Evolutionary conservation across 2,329 filamentous ascomycete genomes (phyloP), one percentile per base, ranked within the genome.

Genomic region (Capronia americana): DNA sequence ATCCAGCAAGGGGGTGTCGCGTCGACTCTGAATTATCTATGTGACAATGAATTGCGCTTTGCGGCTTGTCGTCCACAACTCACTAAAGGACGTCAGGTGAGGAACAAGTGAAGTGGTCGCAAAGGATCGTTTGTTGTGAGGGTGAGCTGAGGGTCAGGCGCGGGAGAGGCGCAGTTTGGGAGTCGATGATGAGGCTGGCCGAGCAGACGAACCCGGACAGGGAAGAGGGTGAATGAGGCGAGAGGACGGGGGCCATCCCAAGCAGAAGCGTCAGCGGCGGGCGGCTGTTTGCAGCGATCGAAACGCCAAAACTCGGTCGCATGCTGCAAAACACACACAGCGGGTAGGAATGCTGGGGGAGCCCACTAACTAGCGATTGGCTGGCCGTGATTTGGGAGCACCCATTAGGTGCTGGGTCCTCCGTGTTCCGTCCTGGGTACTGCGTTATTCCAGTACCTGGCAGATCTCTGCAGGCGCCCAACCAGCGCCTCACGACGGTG

Each of bases 101-200:
- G 24, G 12, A 26, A 30, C 23, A 20, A 41, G 48, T 34, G 59
- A 56, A 14, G 24, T 51, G 20, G 48, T 51, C 48, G 48, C 48
- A 51, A 26, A 26, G 23, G 14, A 17, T 51, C 24, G 23, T 51
- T 24, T 51, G 48, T 51, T 51, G 48, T 26, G 14, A 65, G n/a
- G 51, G 41, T 65, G 58, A 68, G 46, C 26, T 66, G 64, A 66
- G 57, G 38, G 20, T n/a, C 17, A 30, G 30, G 14, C 28, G 50
- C 3, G 34, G n/a, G 20, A 23, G 53, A 59, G 58, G 57, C 32
- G 54, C 51, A 57, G 57, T 55, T 17, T 30, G 57, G 46, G 57
- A 60, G 56, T 58, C 44, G 56, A 58, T 51, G 44, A 57, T 68
- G 65, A 68, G 65, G 65, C 65, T 68, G 62, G 50, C 54, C 51